Evolutionary conservation across 2,329 filamentous ascomycete genomes (phyloP), one percentile per base, ranked within the genome.

Genomic region (Trichoderma sp.): DNA sequence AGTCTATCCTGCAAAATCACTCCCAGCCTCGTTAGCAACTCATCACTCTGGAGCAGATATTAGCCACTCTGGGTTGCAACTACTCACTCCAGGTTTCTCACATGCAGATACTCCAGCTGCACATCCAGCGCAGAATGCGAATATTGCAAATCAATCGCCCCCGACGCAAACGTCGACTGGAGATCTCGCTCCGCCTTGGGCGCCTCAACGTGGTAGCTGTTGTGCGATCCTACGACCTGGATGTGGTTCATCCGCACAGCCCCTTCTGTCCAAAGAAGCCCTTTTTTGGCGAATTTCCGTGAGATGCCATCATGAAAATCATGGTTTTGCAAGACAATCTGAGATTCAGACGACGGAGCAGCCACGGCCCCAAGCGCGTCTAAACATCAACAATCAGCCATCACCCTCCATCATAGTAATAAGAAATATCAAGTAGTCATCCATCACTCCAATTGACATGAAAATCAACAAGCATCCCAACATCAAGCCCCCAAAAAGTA

Each of bases 221-320:
- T 86, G 74, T 86, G 84, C 0, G 83, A 84, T 71, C 83, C 84
- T 47, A 85, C 76, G 53, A 85, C 80, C 72, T 86, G 84, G 58
- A 85, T 81, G 58, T 86, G 82, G 74, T 86, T 86, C 77, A 86
- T 81, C 62, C 83, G 83, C 62, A 85, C 74, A 19, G 71, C 69
- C 27, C 72, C 70, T 19, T 72, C 53, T 16, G 77, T 73, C 68
- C 68, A 69, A 11, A 58, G 47, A 47, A 69, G 47, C 43, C 61
- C 55, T 1, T 60, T 66, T 2, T 16, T 21, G 24, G 11, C 55
- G 33, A 43, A 58, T 21, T 47, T 47, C 43, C 47, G 40, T n/a
- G 47, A 13, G 6, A 47, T 24, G 24, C 55, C 58, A 55, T 68
- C 19, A 0, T 43, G 47, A 24, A 57, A 61, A 43, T 57, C 33